Evolutionary conservation across 176 grass and related monocot species (phyloP), one percentile per base, ranked within the genome.

Genomic region (Elaeis guineensis): DNA sequence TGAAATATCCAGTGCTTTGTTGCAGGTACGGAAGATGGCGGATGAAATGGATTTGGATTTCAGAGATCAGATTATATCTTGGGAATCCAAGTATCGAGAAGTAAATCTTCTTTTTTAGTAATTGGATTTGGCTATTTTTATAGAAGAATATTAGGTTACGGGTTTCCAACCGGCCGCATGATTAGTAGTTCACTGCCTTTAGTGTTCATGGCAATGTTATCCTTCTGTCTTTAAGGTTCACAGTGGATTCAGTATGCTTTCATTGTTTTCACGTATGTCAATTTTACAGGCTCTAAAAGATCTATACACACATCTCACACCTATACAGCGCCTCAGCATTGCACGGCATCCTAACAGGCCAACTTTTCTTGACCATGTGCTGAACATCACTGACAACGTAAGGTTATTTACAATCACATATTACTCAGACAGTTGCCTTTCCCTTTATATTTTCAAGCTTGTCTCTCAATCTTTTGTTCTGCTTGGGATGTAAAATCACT

Each of bases 301-400:
- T 23, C 65, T 82, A 54, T 82, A 82, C 35, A 59, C 30, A 55
- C 49, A 63, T 54, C 39, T 82, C 30, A 74, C 72, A 39, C 79
- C 79, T 12, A 76, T 82, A 44, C 70, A 82, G 66, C 51, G 72
- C 19, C 24, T 82, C 59, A 60, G 54, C 28, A 82, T 82, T 50
- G 79, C 79, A 1, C 71, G 79, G 30, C 79, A 82, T 63, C 79
- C 79, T 49, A 73, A 82, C 60, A 82, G 79, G 21, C 79, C 79
- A 69, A 82, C 79, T 52, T 82, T 82, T 68, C 72, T 82, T 28
- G 79, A 82, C 48, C 79, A 82, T 66, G 72, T 82, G 29, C 59
- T 76, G 18, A 82, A 82, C 66, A 82, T 82, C 44, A 71, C 79
- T 49, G 79, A 82, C 15, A 68, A 63, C 66, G 78, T 81, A 59